Evolutionary conservation across 345 rosid genomes (phyloP), one percentile per base, ranked within the genome.

Genomic region (Reutealis trisperma): DNA sequence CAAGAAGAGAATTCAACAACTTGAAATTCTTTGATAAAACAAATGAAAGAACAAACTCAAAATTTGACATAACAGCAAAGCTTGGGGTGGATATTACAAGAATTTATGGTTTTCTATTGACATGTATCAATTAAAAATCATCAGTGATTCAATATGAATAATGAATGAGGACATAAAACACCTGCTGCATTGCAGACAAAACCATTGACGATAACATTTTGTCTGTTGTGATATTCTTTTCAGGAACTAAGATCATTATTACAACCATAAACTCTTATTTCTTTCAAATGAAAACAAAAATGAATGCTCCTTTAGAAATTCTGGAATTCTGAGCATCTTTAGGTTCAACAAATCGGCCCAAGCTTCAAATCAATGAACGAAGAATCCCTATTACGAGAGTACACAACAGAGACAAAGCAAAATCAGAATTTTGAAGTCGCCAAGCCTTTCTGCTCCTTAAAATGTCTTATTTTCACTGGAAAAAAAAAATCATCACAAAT

Each of bases 351-450:
- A 90, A 83, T 73, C 93, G 37, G 24, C 65, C 92, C 91, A 58
- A 94, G 75, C 73, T 89, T 88, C 76, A 94, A 86, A 87, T 94
- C 97, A 75, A 90, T 82, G 54, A 86, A 79, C n/a, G 13, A 75
- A 61, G 84, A 86, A 76, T 81, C 92, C 24, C 72, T 77, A 60
- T 78, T 72, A 14, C 77, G 70, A 21, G 85, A 86, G 30, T 86
- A 85, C 75, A 77, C 74, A 11, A 61, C 81, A n/a, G 85, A 82
- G 73, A 79, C 78, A 37, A 37, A n/a, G n/a, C 41, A 37, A 37
- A 37, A 37, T 6, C 41, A 37, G 5, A 37, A 37, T 37, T n/a
- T 37, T 7, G 6, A 37, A 37, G 41, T 37, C 0, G 41, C 5
- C 41, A 0, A 37, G 30, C 30, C 30, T 0, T 0, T 27, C 30